These are phyloP conservation scores for Chlorencoelia australis DNA, from an alignment of 2,329 filamentous ascomycete genomes.

Conservation along the genomic window DNA sequence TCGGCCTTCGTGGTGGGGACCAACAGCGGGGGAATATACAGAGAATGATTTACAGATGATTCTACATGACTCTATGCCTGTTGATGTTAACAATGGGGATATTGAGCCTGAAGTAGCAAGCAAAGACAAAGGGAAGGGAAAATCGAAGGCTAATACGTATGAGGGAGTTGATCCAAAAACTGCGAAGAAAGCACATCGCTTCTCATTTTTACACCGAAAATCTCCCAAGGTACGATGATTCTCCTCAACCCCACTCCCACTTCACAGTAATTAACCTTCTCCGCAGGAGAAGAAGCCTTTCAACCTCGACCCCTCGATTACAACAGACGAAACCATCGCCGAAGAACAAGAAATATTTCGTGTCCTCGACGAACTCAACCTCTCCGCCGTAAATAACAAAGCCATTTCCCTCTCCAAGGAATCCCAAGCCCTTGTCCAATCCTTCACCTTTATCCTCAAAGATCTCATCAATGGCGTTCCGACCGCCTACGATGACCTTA, in stretches of 20 bases:
- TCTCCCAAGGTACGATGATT: constrained; percentile 19
- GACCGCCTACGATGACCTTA: constrained; percentile 87
- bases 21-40: constrained; percentile 18
- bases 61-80: constrained; percentile 37
- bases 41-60: constrained; percentile 26
- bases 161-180: constrained; percentile 22
- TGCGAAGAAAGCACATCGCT: constrained; percentile 30
- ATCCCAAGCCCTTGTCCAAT: constrained; percentile 68
- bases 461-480: constrained; percentile 88
- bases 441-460: constrained; percentile 84
- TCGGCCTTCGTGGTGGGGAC: constrained; percentile 15
- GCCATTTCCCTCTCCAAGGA: constrained; percentile 79
- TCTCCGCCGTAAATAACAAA: constrained; percentile 74
- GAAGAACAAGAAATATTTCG: constrained; percentile 65
- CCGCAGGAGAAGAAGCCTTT: constrained; percentile 28
- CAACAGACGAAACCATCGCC: constrained; percentile 31
- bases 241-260: not conserved
- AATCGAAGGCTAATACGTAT: constrained; percentile 24
- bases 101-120: constrained; percentile 6
- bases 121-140: constrained; percentile 24
- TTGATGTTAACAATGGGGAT: constrained; percentile 23
- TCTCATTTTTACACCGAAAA: constrained; percentile 29
- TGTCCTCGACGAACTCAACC: constrained; percentile 75
- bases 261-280: constrained; percentile 24
- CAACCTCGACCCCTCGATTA: constrained; percentile 30